Conservation (phyloP, 2,329 filamentous ascomycete genomes). For the Ophiostoma quercus region DNA sequence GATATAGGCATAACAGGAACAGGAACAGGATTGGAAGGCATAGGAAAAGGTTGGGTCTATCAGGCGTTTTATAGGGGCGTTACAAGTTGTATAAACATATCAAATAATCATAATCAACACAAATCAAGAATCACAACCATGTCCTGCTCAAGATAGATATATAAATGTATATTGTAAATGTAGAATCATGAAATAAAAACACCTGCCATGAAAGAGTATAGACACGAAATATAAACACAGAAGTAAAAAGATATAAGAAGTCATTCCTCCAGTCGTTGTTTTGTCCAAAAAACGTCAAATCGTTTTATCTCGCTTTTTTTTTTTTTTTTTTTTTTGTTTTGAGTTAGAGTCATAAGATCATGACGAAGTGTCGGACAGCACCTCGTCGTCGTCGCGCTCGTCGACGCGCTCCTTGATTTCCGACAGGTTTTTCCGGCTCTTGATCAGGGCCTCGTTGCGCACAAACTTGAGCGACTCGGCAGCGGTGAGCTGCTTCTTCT, state of each 20-base stretch:
- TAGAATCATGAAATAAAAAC: constrained; percentile 9
- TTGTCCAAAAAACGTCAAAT: not conserved
- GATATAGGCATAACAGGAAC: no score
- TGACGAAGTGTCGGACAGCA: not conserved
- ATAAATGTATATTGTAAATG: not conserved
- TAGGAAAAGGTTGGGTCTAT: not conserved
- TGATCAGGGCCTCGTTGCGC: constrained; percentile 33
- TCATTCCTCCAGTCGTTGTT: not conserved
- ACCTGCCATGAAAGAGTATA: constrained; percentile 15
- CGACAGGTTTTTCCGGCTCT: constrained; percentile 33
- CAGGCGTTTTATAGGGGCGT: not conserved
- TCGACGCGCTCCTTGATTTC: constrained; percentile 30
- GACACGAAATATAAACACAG: constrained; percentile 12
- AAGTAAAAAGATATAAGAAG: not conserved
- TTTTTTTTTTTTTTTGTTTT: not conserved
- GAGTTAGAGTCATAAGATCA: not conserved
- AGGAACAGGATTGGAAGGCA: not conserved
- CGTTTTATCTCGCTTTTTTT: not conserved
- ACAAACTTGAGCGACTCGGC: constrained; percentile 41
- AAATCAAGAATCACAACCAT: not conserved
- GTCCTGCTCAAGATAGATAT: not conserved
- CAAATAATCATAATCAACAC: not conserved
- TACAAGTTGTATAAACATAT: constrained; percentile 2
- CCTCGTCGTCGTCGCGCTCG: not conserved
- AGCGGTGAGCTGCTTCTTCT: constrained; percentile 40